Evolutionary conservation across 1,284 basidiomycete species (phyloP), one percentile per base, ranked within the genome.

Genomic region (Trichosporon faecale): DNA sequence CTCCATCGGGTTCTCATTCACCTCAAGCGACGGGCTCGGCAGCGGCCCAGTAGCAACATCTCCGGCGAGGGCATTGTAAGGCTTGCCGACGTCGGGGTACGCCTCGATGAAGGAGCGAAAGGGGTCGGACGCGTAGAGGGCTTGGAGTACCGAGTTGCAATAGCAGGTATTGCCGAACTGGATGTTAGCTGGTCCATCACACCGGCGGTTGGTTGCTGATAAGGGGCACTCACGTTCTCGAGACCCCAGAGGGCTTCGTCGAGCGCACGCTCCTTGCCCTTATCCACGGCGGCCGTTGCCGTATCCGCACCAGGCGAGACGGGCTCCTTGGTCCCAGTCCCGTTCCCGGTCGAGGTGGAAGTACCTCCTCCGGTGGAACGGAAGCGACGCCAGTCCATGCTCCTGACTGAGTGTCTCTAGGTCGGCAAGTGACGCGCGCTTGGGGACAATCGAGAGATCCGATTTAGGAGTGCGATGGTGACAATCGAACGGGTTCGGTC

Each of bases 91-190:
- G 69, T 81, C 77, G 27, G 86, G 83, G 71, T 89, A 87, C 65
- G 89, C 86, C 64, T 89, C 86, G 72, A 94, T 85, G 70, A 92
- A 90, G 57, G 91, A 88, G 49, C 92, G 87, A 79, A 94, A 93
- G 0, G 92, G 91, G n/a, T 86, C 83, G 75, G 91, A 93, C 75
- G 91, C 91, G 84, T 98, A 99, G 68, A 99, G 89, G 0, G 96
- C 91, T 83, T 99, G 96, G 11, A 99, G 88, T 31, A 99, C 93
- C 18, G 96, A 98, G 85, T 98, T 99, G 85, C 92, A 95, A 84
- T 99, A 99, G 85, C 91, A 93, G 35, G 91, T 93, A 81, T 93
- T 93, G 60, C 91, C 91, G 83, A 92, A 92, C 90, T 91, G 75
- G 68, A 9, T 16, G 44, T 69, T 33, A 23, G 68, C 65, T 68